Conservation (phyloP, 352 stramenopile species). For the Phytophthora melonis region DNA sequence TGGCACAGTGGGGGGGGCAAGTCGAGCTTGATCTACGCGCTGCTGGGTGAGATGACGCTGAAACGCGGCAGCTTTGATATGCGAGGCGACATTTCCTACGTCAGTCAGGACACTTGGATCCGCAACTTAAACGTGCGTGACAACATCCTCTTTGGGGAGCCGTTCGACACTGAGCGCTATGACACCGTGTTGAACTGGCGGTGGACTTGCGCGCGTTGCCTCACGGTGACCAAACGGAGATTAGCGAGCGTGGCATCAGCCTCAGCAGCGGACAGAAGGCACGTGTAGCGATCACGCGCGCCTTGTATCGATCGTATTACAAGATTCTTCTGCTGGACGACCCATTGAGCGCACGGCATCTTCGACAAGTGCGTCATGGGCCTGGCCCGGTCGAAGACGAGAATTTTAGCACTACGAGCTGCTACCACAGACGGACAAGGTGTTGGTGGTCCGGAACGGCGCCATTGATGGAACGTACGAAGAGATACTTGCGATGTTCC, state of each 20-base stretch:
- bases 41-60: constrained; percentile 54
- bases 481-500: constrained; percentile 19
- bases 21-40: constrained; percentile 51
- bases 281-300: constrained; percentile 84
- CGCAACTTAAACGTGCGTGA: constrained; percentile 86
- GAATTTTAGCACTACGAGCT: constrained; percentile 73
- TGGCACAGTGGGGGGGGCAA: constrained; percentile 52
- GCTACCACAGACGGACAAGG: constrained; percentile 30
- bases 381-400: constrained; percentile 41
- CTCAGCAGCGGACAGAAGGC: constrained; percentile 93
- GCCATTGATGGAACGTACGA: constrained; percentile 33
- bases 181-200: constrained; percentile 66
- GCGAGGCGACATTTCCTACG: constrained; percentile 67
- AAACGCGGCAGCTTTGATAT: constrained; percentile 22
- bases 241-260: constrained; percentile 95
- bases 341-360: constrained; percentile 40
- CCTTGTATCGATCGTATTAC: constrained; percentile 88
- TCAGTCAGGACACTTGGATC: constrained; percentile 92
- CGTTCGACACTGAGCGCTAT: constrained; percentile 30
- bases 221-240: constrained; percentile 91
- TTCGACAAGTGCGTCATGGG: constrained; percentile 46
- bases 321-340: constrained; percentile 96
- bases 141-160: constrained; percentile 46
- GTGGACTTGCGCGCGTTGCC: constrained; percentile 87
- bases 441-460: constrained; percentile 43